These are phyloP conservation scores for Panicum hallii DNA, from an alignment of 202 grass and related monocot genomes.

Conservation along the genomic window DNA sequence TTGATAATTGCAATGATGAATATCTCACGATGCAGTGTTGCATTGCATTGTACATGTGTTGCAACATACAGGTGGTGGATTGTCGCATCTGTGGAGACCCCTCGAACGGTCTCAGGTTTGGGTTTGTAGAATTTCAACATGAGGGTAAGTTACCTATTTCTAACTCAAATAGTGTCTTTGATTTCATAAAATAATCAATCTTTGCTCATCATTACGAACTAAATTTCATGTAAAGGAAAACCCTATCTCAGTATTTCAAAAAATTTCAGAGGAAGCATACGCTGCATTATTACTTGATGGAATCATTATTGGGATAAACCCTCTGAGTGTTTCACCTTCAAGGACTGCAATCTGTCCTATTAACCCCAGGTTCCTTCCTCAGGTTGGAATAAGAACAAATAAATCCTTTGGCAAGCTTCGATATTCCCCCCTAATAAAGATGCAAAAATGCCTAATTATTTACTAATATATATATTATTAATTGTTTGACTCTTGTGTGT, in stretches of 20 bases:
- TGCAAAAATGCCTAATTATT: neutral
- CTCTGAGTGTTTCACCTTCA: constrained; percentile 54
- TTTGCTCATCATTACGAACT: neutral
- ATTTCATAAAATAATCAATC: neutral
- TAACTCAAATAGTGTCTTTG: neutral
- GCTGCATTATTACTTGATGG: constrained; percentile 52
- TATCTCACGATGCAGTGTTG: neutral
- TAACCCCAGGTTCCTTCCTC: constrained; percentile 62
- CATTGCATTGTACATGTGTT: constrained; percentile 13
- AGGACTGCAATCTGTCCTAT: constrained; percentile 58
- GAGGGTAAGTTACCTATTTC: constrained; percentile 47
- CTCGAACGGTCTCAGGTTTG: constrained; percentile 43
- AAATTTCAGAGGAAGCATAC: constrained; percentile 55
- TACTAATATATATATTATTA: neutral
- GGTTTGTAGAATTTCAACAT: constrained; percentile 55
- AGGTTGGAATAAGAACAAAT: constrained; percentile 41
- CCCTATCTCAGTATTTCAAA: neutral
- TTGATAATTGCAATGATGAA: neutral
- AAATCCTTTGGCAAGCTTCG: constrained; percentile 15
- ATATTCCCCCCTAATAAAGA: neutral
- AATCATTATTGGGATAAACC: constrained; percentile 42
- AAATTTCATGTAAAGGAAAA: constrained; percentile 3
- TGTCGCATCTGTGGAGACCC: constrained; percentile 61
- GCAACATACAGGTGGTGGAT: constrained; percentile 52
- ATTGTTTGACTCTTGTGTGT: constrained; percentile 3